phyloP scores from a whole-genome alignment of 2,329 filamentous ascomycete species.

The Epicoccum sorghinum region DNA sequence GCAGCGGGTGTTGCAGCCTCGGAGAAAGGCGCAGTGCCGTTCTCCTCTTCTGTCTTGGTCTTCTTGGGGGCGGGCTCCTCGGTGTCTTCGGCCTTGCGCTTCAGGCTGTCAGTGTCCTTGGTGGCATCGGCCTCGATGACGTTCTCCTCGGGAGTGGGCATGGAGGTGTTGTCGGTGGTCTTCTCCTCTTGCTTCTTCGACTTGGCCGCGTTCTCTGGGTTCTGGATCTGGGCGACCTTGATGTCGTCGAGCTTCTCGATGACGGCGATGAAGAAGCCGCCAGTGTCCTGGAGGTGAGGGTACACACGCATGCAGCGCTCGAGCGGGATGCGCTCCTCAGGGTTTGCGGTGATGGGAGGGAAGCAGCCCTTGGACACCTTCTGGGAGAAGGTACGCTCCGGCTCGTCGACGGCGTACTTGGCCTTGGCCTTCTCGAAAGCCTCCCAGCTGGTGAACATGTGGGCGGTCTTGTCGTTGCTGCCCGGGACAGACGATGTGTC shows the following conservation, averaged over 20 bases:
- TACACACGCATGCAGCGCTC: constrained; percentile 94
- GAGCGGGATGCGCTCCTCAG: constrained; percentile 69
- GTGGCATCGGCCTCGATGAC: constrained; percentile 30
- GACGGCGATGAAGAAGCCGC: constrained; percentile 96
- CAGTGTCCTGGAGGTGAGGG: constrained; percentile 93
- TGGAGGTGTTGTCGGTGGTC: constrained; percentile 23
- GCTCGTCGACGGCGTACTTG: constrained; percentile 61
- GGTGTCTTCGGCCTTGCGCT: constrained; percentile 50
- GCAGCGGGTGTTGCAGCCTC: constrained; percentile 17
- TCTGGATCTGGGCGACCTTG: constrained; percentile 39
- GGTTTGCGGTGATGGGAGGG: constrained; percentile 63
- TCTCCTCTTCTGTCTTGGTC: constrained; percentile 38
- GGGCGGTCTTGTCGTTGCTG: constrained; percentile 70
- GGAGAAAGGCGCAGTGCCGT: constrained; percentile 24
- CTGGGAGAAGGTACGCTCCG: constrained; percentile 60
- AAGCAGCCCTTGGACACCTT: constrained; percentile 83
- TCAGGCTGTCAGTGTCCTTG: constrained; percentile 32
- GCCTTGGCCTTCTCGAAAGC: constrained; percentile 76
- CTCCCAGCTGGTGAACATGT: constrained; percentile 80
- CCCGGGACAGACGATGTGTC: constrained; percentile 37
- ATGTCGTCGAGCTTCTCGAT: constrained; percentile 85
- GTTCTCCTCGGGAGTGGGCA: constrained; percentile 35
- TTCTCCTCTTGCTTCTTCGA: constrained; percentile 30
- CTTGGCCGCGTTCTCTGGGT: constrained; percentile 34
- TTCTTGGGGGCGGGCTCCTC: constrained; percentile 42